Conservation (phyloP, 257 asterid genomes). For the Solanum gracilifrons region DNA sequence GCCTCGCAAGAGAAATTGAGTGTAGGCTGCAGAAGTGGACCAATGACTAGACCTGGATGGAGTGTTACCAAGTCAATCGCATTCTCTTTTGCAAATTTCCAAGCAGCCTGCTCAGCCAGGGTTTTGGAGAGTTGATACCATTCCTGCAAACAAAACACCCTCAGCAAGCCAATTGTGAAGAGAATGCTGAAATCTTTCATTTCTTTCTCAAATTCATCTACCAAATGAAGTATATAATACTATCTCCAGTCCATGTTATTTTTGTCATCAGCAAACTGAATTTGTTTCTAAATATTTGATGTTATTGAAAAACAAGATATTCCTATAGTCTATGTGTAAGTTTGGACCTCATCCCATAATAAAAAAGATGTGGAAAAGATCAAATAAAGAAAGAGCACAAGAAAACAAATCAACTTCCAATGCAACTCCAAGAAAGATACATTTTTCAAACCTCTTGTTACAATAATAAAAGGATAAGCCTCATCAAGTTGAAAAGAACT, state of each 20-base stretch:
- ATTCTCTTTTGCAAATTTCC: conserved; percentile 38
- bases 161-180: neutral
- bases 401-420: neutral
- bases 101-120: conserved; percentile 59
- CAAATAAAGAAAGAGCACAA: neutral
- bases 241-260: neutral
- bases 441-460: neutral
- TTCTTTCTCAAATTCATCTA: neutral
- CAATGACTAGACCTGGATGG: conserved; percentile 48
- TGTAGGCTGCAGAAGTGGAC: conserved; percentile 54
- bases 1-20: conserved; percentile 22
- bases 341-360: neutral
- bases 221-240: neutral
- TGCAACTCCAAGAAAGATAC: neutral
- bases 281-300: neutral
- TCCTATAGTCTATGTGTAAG: neutral
- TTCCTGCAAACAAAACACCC: neutral
- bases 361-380: neutral
- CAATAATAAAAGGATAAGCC: neutral
- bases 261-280: neutral
- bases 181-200: neutral
- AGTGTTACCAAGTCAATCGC: conserved; percentile 39
- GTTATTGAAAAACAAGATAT: neutral
- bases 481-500: neutral
- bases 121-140: conserved; percentile 23